Conservation (phyloP, 2,329 filamentous ascomycete species). For the Lizonia empirigonia region DNA sequence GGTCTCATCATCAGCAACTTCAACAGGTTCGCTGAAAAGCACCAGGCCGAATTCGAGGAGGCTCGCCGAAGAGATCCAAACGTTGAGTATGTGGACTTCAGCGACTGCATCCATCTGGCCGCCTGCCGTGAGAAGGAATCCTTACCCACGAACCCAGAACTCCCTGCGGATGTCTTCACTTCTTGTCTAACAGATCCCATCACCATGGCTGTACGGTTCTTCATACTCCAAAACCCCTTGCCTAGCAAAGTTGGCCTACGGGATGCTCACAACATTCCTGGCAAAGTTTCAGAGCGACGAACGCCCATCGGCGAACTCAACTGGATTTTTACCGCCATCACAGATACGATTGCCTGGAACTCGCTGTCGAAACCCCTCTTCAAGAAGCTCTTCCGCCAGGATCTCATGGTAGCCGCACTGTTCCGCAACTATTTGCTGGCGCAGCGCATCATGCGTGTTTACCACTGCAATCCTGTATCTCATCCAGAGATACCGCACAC, state of each 20-base stretch:
- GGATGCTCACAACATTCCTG: conserved; percentile 85
- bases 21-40: conserved; percentile 91
- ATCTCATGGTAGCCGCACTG: conserved; percentile 97
- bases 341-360: conserved; percentile 98
- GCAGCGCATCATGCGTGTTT: conserved; percentile 93
- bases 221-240: conserved; percentile 88
- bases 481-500: conserved; percentile 92
- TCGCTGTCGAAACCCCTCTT: conserved; percentile 88
- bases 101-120: conserved; percentile 89
- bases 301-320: conserved; percentile 96
- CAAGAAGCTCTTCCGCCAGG: conserved; percentile 95
- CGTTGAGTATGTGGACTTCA: conserved; percentile 66
- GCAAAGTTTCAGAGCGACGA: conserved; percentile 86
- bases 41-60: conserved; percentile 86
- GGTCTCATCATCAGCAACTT: conserved; percentile 96
- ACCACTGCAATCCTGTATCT: conserved; percentile 93
- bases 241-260: conserved; percentile 73
- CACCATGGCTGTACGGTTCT: conserved; percentile 95
- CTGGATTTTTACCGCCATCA: conserved; percentile 99
- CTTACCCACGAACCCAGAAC: conserved; percentile 87
- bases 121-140: conserved; percentile 91
- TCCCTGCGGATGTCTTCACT: conserved; percentile 95
- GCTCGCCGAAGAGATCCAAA: conserved; percentile 76
- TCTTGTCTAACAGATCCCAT: conserved; percentile 96
- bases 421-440: conserved; percentile 96